Percentiles rank a stretch among this genome's conserved stretches.
Evolutionary conservation across 306 rosid genomes (phyloP).

Genomic region (Cicer yamashitae): DNA sequence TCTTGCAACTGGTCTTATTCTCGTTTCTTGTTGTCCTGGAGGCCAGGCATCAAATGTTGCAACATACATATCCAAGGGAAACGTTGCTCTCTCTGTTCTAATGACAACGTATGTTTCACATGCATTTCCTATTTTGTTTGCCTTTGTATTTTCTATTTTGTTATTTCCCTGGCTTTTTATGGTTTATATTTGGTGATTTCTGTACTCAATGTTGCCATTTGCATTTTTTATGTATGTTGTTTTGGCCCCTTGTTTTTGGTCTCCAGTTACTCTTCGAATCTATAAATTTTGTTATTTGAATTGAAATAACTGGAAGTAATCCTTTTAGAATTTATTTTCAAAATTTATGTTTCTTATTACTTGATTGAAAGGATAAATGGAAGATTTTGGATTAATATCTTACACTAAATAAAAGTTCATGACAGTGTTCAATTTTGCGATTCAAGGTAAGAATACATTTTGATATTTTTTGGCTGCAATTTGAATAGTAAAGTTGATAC

Average conservation of each 20-base stretch:
- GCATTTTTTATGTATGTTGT: background rate
- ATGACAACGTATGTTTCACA: constrained; percentile 81
- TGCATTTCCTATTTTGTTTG: constrained; percentile 26
- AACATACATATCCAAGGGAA: constrained; percentile 92
- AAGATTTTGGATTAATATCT: too few relatives aligned
- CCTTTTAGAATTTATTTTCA: too few relatives aligned
- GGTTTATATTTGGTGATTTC: constrained; percentile 34
- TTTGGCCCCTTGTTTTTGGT: background rate
- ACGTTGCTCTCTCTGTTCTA: constrained; percentile 93
- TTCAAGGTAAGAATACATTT: too few relatives aligned
- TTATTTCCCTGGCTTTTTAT: background rate
- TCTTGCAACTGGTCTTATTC: constrained; percentile 94
- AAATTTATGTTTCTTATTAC: too few relatives aligned
- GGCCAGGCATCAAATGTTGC: constrained; percentile 99
- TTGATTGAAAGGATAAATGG: too few relatives aligned
- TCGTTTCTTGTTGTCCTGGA: constrained; percentile 99
- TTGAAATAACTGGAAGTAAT: too few relatives aligned
- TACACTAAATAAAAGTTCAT: too few relatives aligned
- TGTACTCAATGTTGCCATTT: constrained; percentile 16
- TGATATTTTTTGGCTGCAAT: too few relatives aligned
- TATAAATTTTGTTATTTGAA: background rate
- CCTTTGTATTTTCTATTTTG: constrained; percentile 16
- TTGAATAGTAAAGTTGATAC: too few relatives aligned
- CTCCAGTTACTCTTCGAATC: background rate
- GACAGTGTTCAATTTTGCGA: too few relatives aligned